A percentile compares a stretch with the other conserved stretches of the same genome.
Conservation (phyloP, 2,329 filamentous ascomycete genomes). For the Thermothelomyces thermophilus region DNA sequence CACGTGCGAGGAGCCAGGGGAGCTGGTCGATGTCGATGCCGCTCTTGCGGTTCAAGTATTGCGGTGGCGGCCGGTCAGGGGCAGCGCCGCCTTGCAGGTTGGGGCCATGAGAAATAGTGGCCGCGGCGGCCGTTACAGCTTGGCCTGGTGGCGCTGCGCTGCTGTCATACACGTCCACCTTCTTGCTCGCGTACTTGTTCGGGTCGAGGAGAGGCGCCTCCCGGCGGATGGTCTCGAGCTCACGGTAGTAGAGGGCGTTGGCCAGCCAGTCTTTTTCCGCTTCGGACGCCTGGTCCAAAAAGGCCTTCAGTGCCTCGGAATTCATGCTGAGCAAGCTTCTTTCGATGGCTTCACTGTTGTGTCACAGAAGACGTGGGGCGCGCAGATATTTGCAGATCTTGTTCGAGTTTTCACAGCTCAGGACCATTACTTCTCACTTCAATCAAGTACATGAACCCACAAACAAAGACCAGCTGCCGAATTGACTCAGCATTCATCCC, state of each 20-base stretch:
- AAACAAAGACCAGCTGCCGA: too few relatives aligned
- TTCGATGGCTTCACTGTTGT: too few relatives aligned
- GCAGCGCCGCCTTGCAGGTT: not conserved
- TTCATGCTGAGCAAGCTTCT: too few relatives aligned
- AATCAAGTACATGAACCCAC: too few relatives aligned
- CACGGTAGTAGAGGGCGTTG: slow-evolving; percentile 5
- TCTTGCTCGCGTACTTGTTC: not conserved
- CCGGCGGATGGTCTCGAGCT: slow-evolving; percentile 17
- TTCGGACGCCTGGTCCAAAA: not conserved
- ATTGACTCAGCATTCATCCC: too few relatives aligned
- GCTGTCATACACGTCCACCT: not conserved
- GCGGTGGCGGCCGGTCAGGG: not conserved
- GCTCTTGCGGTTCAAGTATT: too few relatives aligned
- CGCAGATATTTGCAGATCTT: too few relatives aligned
- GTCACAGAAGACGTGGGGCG: too few relatives aligned
- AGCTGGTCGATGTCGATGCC: too few relatives aligned
- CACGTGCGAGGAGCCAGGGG: not conserved
- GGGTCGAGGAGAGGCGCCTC: slow-evolving; percentile 10
- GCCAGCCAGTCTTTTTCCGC: not conserved
- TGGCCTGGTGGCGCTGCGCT: not conserved
- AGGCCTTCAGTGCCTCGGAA: not conserved
- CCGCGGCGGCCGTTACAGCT: not conserved
- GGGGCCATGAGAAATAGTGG: not conserved
- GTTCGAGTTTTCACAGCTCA: too few relatives aligned
- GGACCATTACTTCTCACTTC: too few relatives aligned